phyloP scores from a whole-genome alignment of 2,329 filamentous ascomycete species.

The Penicillium paneum region DNA sequence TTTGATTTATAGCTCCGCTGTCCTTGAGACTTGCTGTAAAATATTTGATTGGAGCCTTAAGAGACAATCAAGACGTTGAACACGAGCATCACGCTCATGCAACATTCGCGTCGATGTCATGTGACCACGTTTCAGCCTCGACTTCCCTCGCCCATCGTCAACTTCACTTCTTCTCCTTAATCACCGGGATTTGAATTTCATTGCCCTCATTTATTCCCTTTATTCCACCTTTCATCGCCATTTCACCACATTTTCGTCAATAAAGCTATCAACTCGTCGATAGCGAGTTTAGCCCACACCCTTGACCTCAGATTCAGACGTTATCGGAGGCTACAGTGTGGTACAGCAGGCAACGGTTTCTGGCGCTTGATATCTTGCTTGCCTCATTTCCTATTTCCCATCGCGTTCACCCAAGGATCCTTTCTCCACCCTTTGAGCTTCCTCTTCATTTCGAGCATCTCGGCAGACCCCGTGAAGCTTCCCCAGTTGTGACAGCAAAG shows the following conservation, averaged over 20 bases:
- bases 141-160: constrained; percentile 3
- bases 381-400: constrained; percentile 17
- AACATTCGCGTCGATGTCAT: constrained; percentile 6
- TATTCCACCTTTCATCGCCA: not conserved
- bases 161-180: constrained; percentile 3
- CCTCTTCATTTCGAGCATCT: constrained; percentile 11
- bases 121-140: constrained; percentile 7
- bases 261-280: not conserved
- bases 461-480: constrained; percentile 18
- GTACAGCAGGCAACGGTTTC: constrained; percentile 12
- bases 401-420: constrained; percentile 19
- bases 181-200: not conserved
- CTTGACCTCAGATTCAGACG: constrained; percentile 9
- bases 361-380: constrained; percentile 13
- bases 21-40: not conserved
- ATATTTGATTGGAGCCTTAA: not conserved
- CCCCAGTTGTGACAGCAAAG: constrained; percentile 16
- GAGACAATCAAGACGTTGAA: constrained; percentile 1
- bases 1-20: not conserved
- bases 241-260: not conserved
- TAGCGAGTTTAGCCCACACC: not conserved
- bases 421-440: constrained; percentile 12
- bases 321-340: constrained; percentile 12
- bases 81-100: constrained; percentile 1
- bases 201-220: not conserved